Evolutionary conservation across 495 filamentous ascomycete genomes (phyloP).

Genomic region (Cercophora newfieldiana): DNA sequence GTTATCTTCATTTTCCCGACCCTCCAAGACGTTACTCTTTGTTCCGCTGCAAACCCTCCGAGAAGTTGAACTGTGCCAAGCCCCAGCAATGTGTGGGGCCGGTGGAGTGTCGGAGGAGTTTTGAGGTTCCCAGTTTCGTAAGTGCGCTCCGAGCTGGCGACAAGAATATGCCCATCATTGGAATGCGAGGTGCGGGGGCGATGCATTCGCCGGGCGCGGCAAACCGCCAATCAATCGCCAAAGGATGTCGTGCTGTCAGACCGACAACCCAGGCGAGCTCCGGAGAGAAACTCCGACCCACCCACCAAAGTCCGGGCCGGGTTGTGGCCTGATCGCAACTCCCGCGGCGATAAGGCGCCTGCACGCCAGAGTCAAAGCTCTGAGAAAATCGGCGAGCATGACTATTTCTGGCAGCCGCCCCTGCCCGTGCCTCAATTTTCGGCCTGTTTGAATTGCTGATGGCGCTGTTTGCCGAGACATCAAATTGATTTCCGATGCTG

Average conservation of each 20-base stretch:
- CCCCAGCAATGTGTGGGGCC: no score
- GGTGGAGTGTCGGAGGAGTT: no score
- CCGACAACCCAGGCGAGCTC: not conserved
- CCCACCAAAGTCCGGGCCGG: slow-evolving; percentile 18
- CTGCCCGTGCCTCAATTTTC: not conserved
- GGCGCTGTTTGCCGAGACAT: not conserved
- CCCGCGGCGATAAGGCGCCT: not conserved
- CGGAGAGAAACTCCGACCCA: slow-evolving; percentile 23
- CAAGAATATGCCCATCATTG: no score
- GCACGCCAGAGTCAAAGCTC: not conserved
- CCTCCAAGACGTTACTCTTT: no score
- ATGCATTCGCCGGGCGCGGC: no score
- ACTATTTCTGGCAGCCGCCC: not conserved
- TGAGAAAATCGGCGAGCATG: not conserved
- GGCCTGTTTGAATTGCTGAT: not conserved
- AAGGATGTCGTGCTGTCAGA: not conserved
- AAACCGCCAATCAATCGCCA: not conserved
- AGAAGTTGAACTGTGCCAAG: no score
- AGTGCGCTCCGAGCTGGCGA: no score
- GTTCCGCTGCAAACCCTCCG: no score
- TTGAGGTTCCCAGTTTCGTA: no score
- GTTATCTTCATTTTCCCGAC: no score
- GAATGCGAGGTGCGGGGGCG: no score
- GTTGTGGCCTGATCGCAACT: not conserved
- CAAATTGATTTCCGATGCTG: not conserved